Percentiles rank a stretch among this genome's conserved stretches.
These are phyloP conservation scores for Aureobasidium musti DNA, from an alignment of 2,329 filamentous ascomycete genomes.

Conservation along the genomic window DNA sequence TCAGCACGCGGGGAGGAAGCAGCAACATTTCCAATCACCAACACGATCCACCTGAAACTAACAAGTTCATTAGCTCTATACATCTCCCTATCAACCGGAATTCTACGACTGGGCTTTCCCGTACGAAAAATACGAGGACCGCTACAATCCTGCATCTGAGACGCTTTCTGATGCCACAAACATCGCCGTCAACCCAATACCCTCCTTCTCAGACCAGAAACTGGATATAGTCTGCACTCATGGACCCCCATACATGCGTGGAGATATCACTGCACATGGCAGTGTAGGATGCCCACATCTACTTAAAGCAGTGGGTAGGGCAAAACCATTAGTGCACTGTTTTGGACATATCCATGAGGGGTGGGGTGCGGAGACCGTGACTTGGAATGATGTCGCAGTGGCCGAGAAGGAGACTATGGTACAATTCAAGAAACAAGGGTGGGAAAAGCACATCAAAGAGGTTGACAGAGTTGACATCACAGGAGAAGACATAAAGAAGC, in stretches of 20 bases:
- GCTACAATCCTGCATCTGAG: constrained; percentile 50
- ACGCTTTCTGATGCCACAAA: constrained; percentile 39
- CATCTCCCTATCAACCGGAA: constrained; percentile 58
- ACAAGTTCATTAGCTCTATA: constrained; percentile 47
- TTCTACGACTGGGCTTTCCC: constrained; percentile 60
- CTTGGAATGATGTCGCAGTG: constrained; percentile 43
- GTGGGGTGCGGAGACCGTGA: constrained; percentile 49
- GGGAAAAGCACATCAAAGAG: constrained; percentile 35
- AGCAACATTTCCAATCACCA: too few species aligned
- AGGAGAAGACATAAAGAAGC: constrained; percentile 34
- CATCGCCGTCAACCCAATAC: constrained; percentile 43
- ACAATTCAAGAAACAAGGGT: constrained; percentile 24
- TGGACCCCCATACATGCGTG: constrained; percentile 56
- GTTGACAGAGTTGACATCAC: constrained; percentile 29
- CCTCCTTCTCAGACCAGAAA: not conserved
- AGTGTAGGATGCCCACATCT: constrained; percentile 59
- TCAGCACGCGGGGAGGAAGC: too few species aligned
- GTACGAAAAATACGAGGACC: constrained; percentile 54
- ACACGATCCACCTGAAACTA: not conserved
- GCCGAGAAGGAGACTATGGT: constrained; percentile 44
- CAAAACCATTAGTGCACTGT: constrained; percentile 58
- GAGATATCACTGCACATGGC: constrained; percentile 49
- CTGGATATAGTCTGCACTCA: constrained; percentile 64
- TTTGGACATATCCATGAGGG: constrained; percentile 66
- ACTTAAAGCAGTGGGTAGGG: constrained; percentile 53